Base-by-base conservation (phyloP, 106 monocot species). In the Platanthera zijinensis region DNA sequence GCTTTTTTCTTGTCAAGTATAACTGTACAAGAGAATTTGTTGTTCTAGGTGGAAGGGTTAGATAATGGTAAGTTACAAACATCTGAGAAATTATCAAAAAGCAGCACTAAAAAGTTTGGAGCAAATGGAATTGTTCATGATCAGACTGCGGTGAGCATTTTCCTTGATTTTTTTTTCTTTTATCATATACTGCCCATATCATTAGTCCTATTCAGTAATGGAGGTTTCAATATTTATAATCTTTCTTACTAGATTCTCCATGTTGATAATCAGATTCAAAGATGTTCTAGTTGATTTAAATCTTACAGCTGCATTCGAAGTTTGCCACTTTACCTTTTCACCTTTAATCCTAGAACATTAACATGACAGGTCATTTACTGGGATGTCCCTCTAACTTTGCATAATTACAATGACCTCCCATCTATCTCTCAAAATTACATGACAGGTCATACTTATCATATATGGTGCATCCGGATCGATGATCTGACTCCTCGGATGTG, bases 71-170 rank as follows among this genome's bases (percentile, higher is more conserved):
- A 89, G 78, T 46, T 77, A 30, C 87, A 78, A 76, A 84, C 84
- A 83, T 84, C 92, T 81, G 96, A 89, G 66, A 96, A 83, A 78
- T 75, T 67, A 39, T 76, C 12, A 75, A 57, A 96, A 91, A 83
- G 81, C 96, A 51, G 79, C 93, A 75, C 81, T 76, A 80, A 82
- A 19, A 85, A 89, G 78, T 81, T 89, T 64, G 79, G 51, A 54
- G 84, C 89, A 66, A 96, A 97, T 87, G 96, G 92, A 69, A 78
- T 97, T 73, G 77, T 79, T 82, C 45, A 87, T 75, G 96, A 96
- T 80, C 89, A 87, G 80, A 79, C 89, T 69, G 73, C 80, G 69
- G 50, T 74, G 19, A 51, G 74, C 3, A 52, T 51, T n/a, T 56
- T 56, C 5, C 14, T 5, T 39, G 39, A 39, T 5, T 56, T 56